Evolutionary conservation across 495 filamentous ascomycete species (phyloP).

Genomic region (Stereocaulon alpinum): DNA sequence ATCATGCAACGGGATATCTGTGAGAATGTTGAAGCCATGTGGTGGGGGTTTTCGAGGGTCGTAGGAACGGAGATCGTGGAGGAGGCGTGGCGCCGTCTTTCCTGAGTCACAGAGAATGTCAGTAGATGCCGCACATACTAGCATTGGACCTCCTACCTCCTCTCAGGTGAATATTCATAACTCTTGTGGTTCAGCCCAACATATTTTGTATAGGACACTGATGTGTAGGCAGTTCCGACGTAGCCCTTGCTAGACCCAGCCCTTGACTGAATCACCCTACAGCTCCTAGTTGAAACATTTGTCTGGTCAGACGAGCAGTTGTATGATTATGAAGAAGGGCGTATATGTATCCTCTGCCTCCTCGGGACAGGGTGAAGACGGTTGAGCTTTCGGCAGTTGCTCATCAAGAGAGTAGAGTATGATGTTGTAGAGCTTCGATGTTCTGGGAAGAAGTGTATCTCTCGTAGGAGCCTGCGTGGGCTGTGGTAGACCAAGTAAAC

Average conservation of each 20-base stretch:
- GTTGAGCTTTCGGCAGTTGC: background rate
- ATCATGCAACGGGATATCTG: conserved; percentile 36
- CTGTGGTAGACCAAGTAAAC: background rate
- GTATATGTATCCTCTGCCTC: background rate
- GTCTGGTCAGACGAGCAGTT: background rate
- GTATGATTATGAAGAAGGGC: background rate
- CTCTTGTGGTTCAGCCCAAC: background rate
- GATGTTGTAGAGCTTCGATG: background rate
- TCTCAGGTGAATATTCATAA: conserved; percentile 10
- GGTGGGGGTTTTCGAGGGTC: conserved; percentile 41
- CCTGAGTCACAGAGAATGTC: conserved; percentile 31
- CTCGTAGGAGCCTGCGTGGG: background rate
- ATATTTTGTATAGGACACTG: background rate
- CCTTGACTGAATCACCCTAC: background rate
- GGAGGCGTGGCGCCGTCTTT: conserved; percentile 52
- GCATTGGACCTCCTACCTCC: conserved; percentile 8
- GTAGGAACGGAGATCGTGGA: conserved; percentile 46
- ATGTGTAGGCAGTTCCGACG: conserved; percentile 5
- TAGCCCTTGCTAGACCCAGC: background rate
- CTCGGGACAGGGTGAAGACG: background rate
- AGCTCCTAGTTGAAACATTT: background rate
- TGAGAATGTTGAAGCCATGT: conserved; percentile 44
- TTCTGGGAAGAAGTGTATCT: background rate
- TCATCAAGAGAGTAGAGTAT: background rate
- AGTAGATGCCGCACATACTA: background rate